Evolutionary conservation across 2,329 filamentous ascomycete genomes (phyloP), one percentile per base, ranked within the genome.

Genomic region (Fusarium phyllophilum): DNA sequence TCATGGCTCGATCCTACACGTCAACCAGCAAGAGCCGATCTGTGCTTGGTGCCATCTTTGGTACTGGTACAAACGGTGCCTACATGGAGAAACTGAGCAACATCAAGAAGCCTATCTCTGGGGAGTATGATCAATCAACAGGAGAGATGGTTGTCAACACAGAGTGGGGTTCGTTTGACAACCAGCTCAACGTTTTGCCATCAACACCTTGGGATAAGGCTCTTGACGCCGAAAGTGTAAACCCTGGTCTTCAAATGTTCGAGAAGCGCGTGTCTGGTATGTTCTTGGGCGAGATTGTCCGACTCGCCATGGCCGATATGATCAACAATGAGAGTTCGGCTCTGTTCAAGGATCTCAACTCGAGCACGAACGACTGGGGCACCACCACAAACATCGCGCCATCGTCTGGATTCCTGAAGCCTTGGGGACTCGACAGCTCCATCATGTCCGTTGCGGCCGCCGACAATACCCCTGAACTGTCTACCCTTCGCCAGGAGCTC

Each of bases 101-200:
- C 75, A 90, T 98, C 79, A 94, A 91, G 80, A 99, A 98, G 86
- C 85, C 89, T 22, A 85, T 93, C 64, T 85, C 87, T 68, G 91
- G 91, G 73, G 86, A 92, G 9, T 96, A 93, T 77, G 94, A 98
- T 83, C 87, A 86, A 55, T 91, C 90, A 14, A 97, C 95, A 0
- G 95, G 95, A 59, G 91, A 97, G 77, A 99, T 99, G 96, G 94
- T 99, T 66, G 89, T 99, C 84, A 99, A 99, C 85, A 96, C 94
- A 2, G 96, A 99, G 85, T 99, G 96, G 96, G 96, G 96, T 71
- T 97, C 94, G 65, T 99, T 99, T 79, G 96, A 99, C 84, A 98
- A 98, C 84, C 90, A 93, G 77, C 90, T 98, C 74, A 94, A 92
- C 76, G 93, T 97, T 26, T 88, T 99, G 45, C 96, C 96, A 51